Conservation (phyloP, 805 yeast species). For the Lipomyces yamanashiensis region DNA sequence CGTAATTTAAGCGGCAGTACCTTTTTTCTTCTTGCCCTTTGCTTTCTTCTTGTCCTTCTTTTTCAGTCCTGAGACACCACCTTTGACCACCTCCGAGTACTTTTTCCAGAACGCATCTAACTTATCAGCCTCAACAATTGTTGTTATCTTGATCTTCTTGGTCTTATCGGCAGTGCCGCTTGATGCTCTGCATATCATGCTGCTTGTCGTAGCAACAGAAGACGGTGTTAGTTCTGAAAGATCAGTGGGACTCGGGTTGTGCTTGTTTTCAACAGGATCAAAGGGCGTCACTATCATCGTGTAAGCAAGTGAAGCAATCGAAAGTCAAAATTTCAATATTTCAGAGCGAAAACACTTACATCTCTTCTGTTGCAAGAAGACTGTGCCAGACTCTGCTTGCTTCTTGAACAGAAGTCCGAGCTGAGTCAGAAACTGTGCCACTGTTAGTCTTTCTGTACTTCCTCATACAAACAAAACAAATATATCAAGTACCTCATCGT, state of each 20-base stretch:
- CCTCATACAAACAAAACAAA: background rate
- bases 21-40: slow-evolving; percentile 60
- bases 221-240: slow-evolving; percentile 20
- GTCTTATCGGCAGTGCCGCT: slow-evolving; percentile 58
- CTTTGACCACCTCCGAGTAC: slow-evolving; percentile 70
- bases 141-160: slow-evolving; percentile 60
- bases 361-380: slow-evolving; percentile 46
- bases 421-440: slow-evolving; percentile 40
- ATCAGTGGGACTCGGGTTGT: slow-evolving; percentile 22
- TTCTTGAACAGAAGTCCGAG: slow-evolving; percentile 41
- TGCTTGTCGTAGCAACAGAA: slow-evolving; percentile 49
- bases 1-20: background rate
- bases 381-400: slow-evolving; percentile 44
- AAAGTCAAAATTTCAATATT: background rate
- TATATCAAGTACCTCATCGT: slow-evolving; percentile 30
- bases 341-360: slow-evolving; percentile 28
- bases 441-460: background rate
- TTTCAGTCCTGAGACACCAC: slow-evolving; percentile 73
- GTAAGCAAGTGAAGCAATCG: background rate
- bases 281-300: slow-evolving; percentile 10
- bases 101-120: slow-evolving; percentile 78
- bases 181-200: slow-evolving; percentile 70
- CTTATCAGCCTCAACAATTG: slow-evolving; percentile 65
- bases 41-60: slow-evolving; percentile 82
- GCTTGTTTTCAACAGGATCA: slow-evolving; percentile 30